Evolutionary conservation across 1,139 yeast genomes (phyloP), one percentile per base, ranked within the genome.

Genomic region (Geotrichum fermentans): DNA sequence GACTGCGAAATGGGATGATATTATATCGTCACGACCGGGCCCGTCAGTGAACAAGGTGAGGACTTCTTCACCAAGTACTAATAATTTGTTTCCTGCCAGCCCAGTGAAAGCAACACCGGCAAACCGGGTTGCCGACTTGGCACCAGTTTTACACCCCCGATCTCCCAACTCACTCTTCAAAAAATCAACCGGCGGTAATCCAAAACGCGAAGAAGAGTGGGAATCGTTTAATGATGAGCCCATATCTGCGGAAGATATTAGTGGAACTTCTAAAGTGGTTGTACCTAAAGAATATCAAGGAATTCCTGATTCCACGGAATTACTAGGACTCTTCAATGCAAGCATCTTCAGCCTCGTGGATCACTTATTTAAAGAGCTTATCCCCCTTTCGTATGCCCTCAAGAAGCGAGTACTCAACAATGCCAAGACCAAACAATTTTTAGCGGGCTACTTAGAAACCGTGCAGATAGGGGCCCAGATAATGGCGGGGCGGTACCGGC

Each of bases 401-500:
- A 52, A 58, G 24, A 56, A 58, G 28, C 52, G 63, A 8, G 61
- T 56, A 4, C 52, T 61, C 32, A 55, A 60, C n/a, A 56, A 55
- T 14, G 53, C 54, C 4, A 53, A 53, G 16, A 58, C 61, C 13
- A 53, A 55, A 33, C 39, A 42, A 22, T 61, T 61, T 43, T 42
- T 61, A 1, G 44, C 46, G 3, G 61, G 61, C 0, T 58, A 52
- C 39, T 43, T 59, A 22, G 61, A 58, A 30, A 49, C 58, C 1
- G 45, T 59, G 5, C 42, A 44, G 16, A 55, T 61, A 7, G 58
- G 56, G 1, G 55, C 58, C 1, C 49, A 58, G 18, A 52, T 61
- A 32, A 56, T 59, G 56, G 58, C 60, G 13, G 65, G 65, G 5
- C 51, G 65, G 11, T 41, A 55, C 30, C 54, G 63, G 3, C 50